These are phyloP conservation scores for Dioszegia aurantiaca DNA, from an alignment of 768 basidiomycete species.

Conservation along the genomic window DNA sequence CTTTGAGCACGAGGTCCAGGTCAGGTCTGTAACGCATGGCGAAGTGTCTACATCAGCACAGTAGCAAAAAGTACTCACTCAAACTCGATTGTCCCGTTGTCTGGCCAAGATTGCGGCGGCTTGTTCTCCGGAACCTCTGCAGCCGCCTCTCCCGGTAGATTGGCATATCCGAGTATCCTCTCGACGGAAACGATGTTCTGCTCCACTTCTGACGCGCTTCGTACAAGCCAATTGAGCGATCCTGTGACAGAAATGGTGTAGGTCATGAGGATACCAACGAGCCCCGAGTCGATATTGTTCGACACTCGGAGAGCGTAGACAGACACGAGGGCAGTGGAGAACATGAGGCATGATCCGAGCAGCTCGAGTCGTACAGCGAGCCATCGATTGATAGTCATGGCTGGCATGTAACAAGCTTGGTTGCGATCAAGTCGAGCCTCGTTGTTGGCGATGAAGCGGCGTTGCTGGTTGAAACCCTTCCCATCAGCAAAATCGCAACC, in stretches of 20 bases:
- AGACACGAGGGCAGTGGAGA: conserved; percentile 66
- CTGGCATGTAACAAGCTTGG: conserved; percentile 71
- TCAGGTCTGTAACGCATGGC: conserved; percentile 51
- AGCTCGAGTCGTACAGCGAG: conserved; percentile 79
- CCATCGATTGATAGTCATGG: conserved; percentile 62
- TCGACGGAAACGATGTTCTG: conserved; percentile 53
- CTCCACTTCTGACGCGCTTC: conserved; percentile 52
- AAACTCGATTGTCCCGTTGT: conserved; percentile 47
- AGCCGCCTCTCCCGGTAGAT: conserved; percentile 47
- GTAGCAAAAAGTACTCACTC: conserved; percentile 32
- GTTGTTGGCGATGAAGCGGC: conserved; percentile 50
- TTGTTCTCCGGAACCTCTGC: conserved; percentile 46
- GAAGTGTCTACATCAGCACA: conserved; percentile 32
- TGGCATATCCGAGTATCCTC: conserved; percentile 48
- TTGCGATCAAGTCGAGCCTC: conserved; percentile 72
- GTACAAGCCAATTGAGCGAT: conserved; percentile 58
- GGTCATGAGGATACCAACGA: conserved; percentile 79
- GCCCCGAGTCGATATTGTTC: conserved; percentile 72
- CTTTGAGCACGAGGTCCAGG: conserved; percentile 47
- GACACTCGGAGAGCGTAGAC: conserved; percentile 69
- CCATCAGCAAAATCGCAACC: conserved; percentile 5
- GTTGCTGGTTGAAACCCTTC: conserved; percentile 49
- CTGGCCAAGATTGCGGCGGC: conserved; percentile 39
- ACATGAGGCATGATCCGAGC: conserved; percentile 74
- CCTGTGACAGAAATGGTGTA: conserved; percentile 81